phyloP scores from a whole-genome alignment of 2,329 filamentous ascomycete species.

The Aspergillus hortae region DNA sequence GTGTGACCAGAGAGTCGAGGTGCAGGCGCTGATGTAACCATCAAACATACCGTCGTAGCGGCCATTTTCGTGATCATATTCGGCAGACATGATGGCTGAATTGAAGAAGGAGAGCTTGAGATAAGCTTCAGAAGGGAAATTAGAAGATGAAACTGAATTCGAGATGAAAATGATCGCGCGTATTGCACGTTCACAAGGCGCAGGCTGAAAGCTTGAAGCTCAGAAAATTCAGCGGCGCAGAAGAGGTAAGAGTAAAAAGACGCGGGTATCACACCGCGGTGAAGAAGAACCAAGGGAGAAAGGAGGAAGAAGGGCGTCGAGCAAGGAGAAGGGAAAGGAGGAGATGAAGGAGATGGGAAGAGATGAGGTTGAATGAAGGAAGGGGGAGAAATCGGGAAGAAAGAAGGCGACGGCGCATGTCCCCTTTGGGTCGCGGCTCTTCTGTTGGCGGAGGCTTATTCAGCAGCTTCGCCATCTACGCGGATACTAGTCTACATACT shows the following conservation, averaged over 20 bases:
- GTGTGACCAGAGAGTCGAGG: constrained; percentile 4
- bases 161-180: neutral
- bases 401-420: constrained; percentile 5
- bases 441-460: neutral
- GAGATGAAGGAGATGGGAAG: constrained; percentile 7
- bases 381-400: constrained; percentile 10
- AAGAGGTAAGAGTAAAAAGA: neutral
- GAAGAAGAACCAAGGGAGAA: neutral
- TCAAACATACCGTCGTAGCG: constrained; percentile 59
- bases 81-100: constrained; percentile 39
- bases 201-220: neutral
- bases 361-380: constrained; percentile 19
- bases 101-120: constrained; percentile 15
- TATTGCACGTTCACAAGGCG: neutral
- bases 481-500: neutral
- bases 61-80: constrained; percentile 65
- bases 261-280: neutral
- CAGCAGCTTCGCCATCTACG: neutral
- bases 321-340: constrained; percentile 1
- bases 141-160: neutral
- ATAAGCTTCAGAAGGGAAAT: constrained; percentile 11
- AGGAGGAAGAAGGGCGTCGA: neutral
- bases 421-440: neutral
- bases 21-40: constrained; percentile 8
- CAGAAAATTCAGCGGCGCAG: constrained; percentile 5